Base-by-base conservation (phyloP, 2,329 filamentous ascomycete genomes). In the Talaromyces islandicus region DNA sequence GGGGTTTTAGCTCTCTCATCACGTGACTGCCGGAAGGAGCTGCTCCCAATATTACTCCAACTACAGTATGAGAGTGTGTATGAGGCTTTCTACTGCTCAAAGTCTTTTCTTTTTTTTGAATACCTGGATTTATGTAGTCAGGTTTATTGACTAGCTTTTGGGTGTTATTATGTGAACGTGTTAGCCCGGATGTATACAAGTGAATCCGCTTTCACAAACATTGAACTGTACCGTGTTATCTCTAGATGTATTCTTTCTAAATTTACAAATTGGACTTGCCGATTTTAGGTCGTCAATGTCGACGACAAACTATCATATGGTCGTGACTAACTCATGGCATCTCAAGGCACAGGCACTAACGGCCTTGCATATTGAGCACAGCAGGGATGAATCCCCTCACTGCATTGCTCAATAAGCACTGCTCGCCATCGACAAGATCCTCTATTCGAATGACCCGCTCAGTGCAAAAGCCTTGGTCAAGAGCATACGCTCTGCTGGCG, bases 331-430 rank as follows among this genome's bases (percentile, higher is more conserved):
- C 24, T 46, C 12, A 9, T 29, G 24, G 24, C 6, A 14, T 12
- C 32, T 17, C 6, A 11, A 59, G 17, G 11, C 25, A 43, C 1
- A 6, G 11, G 17, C 4, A 19, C 5, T 7, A 43, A 21, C 19
- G 11, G 35, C 19, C 19, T 10, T 46, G 43, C 32, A 67, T 61
- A 27, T 70, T 60, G 25, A 75, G 59, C 27, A 67, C 62, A 29
- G 73, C 75, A n/a, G 61, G 69, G 48, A 87, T 79, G 65, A 96
- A 96, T 0, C 93, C 93, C 64, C 89, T 83, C 1, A 93, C 88
- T 0, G 90, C 92, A 73, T 93, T 97, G 73, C 92, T 96, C 57
- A 97, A 77, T 89, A 91, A 96, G 63, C 92, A 89, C 57, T 87
- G 81, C 72, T 97, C 92, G 0, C 88, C 90, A 64, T 90, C 80